phyloP scores from a whole-genome alignment of 164 flowering plant genomes.

The Santalum album region DNA sequence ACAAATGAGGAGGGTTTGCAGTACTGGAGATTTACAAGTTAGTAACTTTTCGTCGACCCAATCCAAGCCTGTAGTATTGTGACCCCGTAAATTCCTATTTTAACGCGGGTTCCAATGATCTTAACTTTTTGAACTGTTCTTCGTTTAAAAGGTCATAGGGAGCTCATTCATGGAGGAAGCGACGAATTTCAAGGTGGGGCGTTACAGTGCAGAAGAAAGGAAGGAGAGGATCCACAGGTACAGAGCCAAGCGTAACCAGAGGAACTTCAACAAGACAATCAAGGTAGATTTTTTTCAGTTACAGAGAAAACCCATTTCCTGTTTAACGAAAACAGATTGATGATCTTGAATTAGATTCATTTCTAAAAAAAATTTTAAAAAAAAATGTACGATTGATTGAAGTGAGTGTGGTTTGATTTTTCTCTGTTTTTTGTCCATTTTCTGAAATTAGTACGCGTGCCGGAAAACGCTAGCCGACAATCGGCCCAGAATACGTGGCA shows the following conservation, averaged over 20 bases:
- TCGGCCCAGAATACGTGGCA: slow-evolving; percentile 75
- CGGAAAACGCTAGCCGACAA: slow-evolving; percentile 84
- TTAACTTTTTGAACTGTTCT: too few relatives aligned
- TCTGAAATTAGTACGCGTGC: slow-evolving; percentile 58
- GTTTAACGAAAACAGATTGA: not conserved
- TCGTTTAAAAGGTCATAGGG: too few relatives aligned
- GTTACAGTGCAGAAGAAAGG: slow-evolving; percentile 67
- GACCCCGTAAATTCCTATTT: too few relatives aligned
- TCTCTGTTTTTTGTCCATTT: not conserved
- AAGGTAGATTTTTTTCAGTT: slow-evolving; percentile 32
- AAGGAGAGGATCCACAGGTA: slow-evolving; percentile 63
- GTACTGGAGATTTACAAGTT: slow-evolving; percentile 84
- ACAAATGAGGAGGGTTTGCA: slow-evolving; percentile 61
- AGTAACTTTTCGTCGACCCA: not conserved
- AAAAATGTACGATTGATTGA: not conserved
- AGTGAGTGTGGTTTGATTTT: not conserved
- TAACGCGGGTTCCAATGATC: too few relatives aligned
- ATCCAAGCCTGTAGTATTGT: too few relatives aligned
- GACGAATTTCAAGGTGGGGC: slow-evolving; percentile 36
- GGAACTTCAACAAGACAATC: slow-evolving; percentile 75
- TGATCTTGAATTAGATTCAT: too few relatives aligned
- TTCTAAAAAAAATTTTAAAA: too few relatives aligned
- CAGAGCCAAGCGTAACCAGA: slow-evolving; percentile 62
- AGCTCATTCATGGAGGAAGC: slow-evolving; percentile 33
- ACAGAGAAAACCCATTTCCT: not conserved